Evolutionary conservation across 2,329 filamentous ascomycete genomes (phyloP).

Genomic region (Eurotiales sp.): DNA sequence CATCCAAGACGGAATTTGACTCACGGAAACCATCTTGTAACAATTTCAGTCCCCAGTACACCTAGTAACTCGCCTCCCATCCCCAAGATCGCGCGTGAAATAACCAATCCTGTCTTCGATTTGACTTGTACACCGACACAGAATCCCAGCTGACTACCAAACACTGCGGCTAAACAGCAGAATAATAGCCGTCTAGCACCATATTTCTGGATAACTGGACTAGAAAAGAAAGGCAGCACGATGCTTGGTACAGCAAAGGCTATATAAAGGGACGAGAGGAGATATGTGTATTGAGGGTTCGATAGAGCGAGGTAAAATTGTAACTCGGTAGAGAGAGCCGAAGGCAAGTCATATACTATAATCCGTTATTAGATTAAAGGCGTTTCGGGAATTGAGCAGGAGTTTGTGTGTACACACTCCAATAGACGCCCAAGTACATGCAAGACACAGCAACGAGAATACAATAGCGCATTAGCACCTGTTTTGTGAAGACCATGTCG

Average conservation of each 20-base stretch:
- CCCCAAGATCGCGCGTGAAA: neutral
- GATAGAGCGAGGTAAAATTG: neutral
- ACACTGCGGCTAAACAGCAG: neutral
- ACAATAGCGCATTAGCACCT: neutral
- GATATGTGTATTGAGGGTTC: neutral
- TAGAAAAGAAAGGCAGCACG: neutral
- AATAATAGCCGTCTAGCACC: neutral
- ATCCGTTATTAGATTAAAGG: neutral
- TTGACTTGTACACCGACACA: neutral
- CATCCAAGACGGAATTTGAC: neutral
- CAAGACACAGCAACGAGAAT: neutral
- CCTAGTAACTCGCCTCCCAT: neutral
- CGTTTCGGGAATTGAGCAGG: too few species aligned
- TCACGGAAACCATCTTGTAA: neutral
- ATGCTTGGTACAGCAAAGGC: neutral
- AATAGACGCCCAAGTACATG: neutral
- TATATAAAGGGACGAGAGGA: neutral
- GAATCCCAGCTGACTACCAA: neutral
- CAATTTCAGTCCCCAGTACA: neutral
- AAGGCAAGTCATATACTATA: neutral
- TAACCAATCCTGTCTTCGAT: neutral
- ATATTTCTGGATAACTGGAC: neutral
- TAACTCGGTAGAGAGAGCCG: neutral
- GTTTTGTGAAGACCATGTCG: neutral
- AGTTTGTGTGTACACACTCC: neutral